A percentile compares a stretch with the other conserved stretches of the same genome.
These are phyloP conservation scores for Suhomyces choctaworum DNA, from an alignment of 1,139 yeast genomes.

Conservation along the genomic window DNA sequence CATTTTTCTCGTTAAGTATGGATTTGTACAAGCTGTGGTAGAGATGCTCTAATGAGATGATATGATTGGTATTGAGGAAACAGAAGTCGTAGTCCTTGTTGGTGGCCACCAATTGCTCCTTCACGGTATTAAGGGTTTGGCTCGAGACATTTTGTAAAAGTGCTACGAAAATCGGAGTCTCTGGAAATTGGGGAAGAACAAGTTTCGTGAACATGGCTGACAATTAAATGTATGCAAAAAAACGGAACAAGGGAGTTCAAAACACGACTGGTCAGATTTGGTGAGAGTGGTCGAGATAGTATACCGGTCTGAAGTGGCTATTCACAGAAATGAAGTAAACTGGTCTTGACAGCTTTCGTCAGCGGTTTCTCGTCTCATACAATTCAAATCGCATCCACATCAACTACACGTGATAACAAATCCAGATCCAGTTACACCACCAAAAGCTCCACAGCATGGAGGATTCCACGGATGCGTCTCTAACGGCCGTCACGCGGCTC, in stretches of 20 bases:
- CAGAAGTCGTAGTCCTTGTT: constrained; percentile 41
- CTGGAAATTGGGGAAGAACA: constrained; percentile 38
- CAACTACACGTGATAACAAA: constrained; percentile 3
- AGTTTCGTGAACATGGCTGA: constrained; percentile 3
- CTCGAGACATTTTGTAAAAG: constrained; percentile 20
- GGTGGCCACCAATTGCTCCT: constrained; percentile 30
- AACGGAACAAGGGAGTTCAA: too few relatives aligned
- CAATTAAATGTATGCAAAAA: too few relatives aligned
- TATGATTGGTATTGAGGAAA: constrained; percentile 39
- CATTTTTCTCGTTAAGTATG: constrained; percentile 28
- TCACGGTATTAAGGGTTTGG: constrained; percentile 27
- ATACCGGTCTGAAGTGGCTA: too few relatives aligned
- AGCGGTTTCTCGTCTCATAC: too few relatives aligned
- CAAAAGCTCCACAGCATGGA: constrained; percentile 1
- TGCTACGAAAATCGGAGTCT: constrained; percentile 25
- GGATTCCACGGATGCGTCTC: constrained; percentile 1
- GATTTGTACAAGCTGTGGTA: constrained; percentile 37
- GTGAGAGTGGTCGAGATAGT: too few relatives aligned
- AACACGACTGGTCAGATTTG: too few relatives aligned
- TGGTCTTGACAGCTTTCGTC: too few relatives aligned
- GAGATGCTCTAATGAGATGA: constrained; percentile 41
- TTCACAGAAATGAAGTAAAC: too few relatives aligned
- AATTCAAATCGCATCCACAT: too few relatives aligned
- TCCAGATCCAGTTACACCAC: constrained; percentile 1
- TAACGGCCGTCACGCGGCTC: constrained; percentile 2